phyloP scores from a whole-genome alignment of 1,284 basidiomycete genomes.

The Sanghuangporus baumii region DNA sequence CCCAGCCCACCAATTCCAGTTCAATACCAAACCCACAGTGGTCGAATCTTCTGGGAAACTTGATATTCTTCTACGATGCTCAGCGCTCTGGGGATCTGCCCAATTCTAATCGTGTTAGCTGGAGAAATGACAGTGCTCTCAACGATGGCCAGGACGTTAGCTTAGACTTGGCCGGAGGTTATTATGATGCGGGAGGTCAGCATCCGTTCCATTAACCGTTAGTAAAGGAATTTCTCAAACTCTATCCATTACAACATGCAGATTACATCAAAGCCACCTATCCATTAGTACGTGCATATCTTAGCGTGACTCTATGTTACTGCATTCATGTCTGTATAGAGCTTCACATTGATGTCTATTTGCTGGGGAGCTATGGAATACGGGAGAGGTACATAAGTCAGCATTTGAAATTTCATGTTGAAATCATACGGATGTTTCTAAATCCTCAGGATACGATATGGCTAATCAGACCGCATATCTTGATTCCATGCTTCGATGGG shows the following conservation, averaged over 20 bases:
- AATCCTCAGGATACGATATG: slow-evolving; percentile 61
- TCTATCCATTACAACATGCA: slow-evolving; percentile 24
- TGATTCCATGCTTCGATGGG: slow-evolving; percentile 84
- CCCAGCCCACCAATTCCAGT: slow-evolving; percentile 40
- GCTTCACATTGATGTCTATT: slow-evolving; percentile 72
- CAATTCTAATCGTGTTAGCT: slow-evolving; percentile 66
- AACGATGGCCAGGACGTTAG: slow-evolving; percentile 73
- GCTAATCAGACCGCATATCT: slow-evolving; percentile 86
- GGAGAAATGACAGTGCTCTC: slow-evolving; percentile 79
- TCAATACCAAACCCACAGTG: slow-evolving; percentile 68
- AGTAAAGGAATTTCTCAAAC: neutral
- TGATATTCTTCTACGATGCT: slow-evolving; percentile 87
- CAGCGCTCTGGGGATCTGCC: slow-evolving; percentile 80
- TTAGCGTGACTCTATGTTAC: neutral
- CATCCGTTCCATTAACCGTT: slow-evolving; percentile 16
- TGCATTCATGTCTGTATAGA: slow-evolving; percentile 17
- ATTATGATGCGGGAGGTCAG: slow-evolving; percentile 84
- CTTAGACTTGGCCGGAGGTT: slow-evolving; percentile 80
- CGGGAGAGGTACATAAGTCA: slow-evolving; percentile 52
- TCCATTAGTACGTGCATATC: slow-evolving; percentile 49
- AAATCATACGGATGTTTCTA: neutral
- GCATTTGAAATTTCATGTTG: neutral
- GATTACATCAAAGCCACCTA: slow-evolving; percentile 87
- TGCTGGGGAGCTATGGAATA: slow-evolving; percentile 86
- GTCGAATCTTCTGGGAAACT: slow-evolving; percentile 72